Evolutionary conservation across 2,329 filamentous ascomycete genomes (phyloP), one percentile per base, ranked within the genome.

Genomic region (Stagonosporopsis chrysanthemi): DNA sequence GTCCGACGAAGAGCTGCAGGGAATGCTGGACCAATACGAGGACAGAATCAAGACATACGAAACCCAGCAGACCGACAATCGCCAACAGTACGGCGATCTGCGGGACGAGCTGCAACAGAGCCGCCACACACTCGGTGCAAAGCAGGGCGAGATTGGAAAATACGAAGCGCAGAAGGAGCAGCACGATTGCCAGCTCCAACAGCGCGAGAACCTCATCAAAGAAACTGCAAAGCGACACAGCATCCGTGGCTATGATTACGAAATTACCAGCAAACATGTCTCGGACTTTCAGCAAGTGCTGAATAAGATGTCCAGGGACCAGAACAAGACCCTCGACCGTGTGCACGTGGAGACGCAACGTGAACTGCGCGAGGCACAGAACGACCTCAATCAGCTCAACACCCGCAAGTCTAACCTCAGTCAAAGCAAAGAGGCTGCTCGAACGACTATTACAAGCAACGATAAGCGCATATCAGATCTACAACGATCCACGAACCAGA

Each of bases 101-200:
- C 79, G 79, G 54, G 71, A 80, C 24, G 77, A 79, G 26, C 79
- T 87, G 2, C 78, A 84, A 53, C 68, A 75, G 3, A 76, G 73
- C 44, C 82, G 84, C 2, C 60, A 68, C 15, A 62, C 69, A 7
- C 70, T 81, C 12, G 80, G 78, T 47, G 61, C 62, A n/a, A 83
- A 84, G 63, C 80, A 84, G 58, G 80, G 73, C 1, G 89, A 92
- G 65, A 83, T 87, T 66, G 94, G 94, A 40, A 91, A 89, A 64
- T 88, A 89, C 65, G 86, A 95, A 75, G 94, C 93, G 2, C 89
- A 97, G 71, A 92, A 94, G 78, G 89, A 91, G 60, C 91, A 90
- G 67, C 91, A 95, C 71, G 91, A 97, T 71, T 86, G 89, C 4
- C 90, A 97, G 63, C 74, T 97, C 3, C 81, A 86, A 65, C 81